Conservation (phyloP, 768 basidiomycete genomes). For the Rhodotorula graminis region DNA sequence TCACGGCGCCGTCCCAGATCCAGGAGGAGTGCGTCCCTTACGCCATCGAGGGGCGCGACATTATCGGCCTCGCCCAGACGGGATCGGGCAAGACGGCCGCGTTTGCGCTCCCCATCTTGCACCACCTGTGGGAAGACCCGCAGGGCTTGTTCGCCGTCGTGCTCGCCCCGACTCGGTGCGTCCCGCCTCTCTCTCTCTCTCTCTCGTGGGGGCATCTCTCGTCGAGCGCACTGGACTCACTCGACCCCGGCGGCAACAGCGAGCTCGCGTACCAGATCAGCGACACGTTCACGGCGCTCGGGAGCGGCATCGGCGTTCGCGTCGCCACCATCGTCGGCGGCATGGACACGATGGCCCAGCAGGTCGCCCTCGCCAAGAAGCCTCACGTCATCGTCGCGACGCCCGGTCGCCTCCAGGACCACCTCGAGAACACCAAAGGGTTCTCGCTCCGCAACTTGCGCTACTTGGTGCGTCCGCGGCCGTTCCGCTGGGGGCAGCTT, state of each 20-base stretch:
- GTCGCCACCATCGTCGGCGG: slow-evolving; percentile 92
- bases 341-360: slow-evolving; percentile 82
- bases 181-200: slow-evolving; percentile 58
- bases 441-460: slow-evolving; percentile 79
- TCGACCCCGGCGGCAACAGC: slow-evolving; percentile 45
- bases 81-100: slow-evolving; percentile 98
- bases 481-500: not conserved
- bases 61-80: slow-evolving; percentile 97
- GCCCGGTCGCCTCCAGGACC: slow-evolving; percentile 85
- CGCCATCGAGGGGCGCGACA: slow-evolving; percentile 85
- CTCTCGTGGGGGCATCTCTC: slow-evolving; percentile 58
- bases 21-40: slow-evolving; percentile 77
- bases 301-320: slow-evolving; percentile 85
- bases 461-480: slow-evolving; percentile 62
- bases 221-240: not conserved
- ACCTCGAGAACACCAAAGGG: slow-evolving; percentile 94
- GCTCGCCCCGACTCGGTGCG: slow-evolving; percentile 78
- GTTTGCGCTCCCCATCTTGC: slow-evolving; percentile 90
- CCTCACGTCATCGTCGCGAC: slow-evolving; percentile 95
- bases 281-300: slow-evolving; percentile 89
- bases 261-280: slow-evolving; percentile 97
- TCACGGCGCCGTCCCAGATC: slow-evolving; percentile 82
- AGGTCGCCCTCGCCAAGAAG: slow-evolving; percentile 83
- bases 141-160: slow-evolving; percentile 88
- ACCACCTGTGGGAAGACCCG: slow-evolving; percentile 93